Evolutionary conservation across 352 stramenopile species (phyloP), one percentile per base, ranked within the genome.

Genomic region (Phytophthora megakarya): DNA sequence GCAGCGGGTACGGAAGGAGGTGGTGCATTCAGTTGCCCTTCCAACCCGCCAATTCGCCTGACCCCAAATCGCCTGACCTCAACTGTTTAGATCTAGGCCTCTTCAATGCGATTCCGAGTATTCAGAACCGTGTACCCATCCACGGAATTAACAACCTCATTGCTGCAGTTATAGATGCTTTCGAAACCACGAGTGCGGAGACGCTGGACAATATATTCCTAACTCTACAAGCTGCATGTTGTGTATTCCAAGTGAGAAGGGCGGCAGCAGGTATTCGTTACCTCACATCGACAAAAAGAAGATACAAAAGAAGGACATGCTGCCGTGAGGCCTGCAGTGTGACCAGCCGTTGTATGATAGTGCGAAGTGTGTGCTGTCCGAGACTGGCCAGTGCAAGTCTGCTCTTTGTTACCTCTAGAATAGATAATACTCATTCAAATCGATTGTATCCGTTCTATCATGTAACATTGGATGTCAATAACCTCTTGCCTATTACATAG

Each of bases 281-380:
- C 47, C 47, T 3, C 47, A 55, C 19, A 11, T 55, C 4, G 47
- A 21, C 6, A 54, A 54, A 21, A 13, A 54, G n/a, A 40, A 32
- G 28, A 9, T 43, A 12, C 46, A 30, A 12, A 12, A 10, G 40
- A 32, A 16, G 16, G 40, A 21, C n/a, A 21, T 30, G 18, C 40
- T 47, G 40, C 40, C 40, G 11, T 18, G 37, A 18, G 37, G 18
- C 13, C 37, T 43, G 37, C 18, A 43, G n/a, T 43, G 37, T 43
- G 37, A 43, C n/a, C 37, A 18, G 2, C 12, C 18, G 8, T 2
- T 43, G 12, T 43, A 43, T n/a, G n/a, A 43, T 6, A 43, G 28
- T 35, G 28, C 28, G 6, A 35, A 35, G 28, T 6, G 6, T 35
- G 28, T 35, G 28, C 28, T 35, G 28, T 6, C 11, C 6, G 28